These are phyloP conservation scores for Suillus subaureus DNA, from an alignment of 768 basidiomycete species.

Conservation along the genomic window DNA sequence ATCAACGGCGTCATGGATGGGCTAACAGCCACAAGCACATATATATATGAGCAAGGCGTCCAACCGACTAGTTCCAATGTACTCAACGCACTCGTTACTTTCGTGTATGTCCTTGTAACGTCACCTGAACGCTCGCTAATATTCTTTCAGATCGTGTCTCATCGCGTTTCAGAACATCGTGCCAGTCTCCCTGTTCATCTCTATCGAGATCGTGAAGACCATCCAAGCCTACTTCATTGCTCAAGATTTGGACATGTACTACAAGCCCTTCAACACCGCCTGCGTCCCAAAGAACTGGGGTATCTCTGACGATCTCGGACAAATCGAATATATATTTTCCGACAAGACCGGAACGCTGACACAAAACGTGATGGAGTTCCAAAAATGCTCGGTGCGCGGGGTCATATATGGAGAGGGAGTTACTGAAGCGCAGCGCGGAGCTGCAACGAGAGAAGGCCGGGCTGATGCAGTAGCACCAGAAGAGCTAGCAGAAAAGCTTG, in stretches of 20 bases:
- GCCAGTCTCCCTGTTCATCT: constrained; percentile 94
- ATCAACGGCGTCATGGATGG: constrained; percentile 74
- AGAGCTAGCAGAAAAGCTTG: constrained; percentile 70
- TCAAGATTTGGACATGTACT: constrained; percentile 97
- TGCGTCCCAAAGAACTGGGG: constrained; percentile 99
- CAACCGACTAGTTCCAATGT: constrained; percentile 61
- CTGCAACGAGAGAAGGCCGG: constrained; percentile 80
- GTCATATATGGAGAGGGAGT: constrained; percentile 90
- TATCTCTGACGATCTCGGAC: constrained; percentile 97
- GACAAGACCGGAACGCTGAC: constrained; percentile 98
- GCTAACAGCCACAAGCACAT: constrained; percentile 60
- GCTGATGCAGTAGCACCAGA: constrained; percentile 65
- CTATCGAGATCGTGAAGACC: constrained; percentile 97
- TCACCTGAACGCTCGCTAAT: constrained; percentile 13
- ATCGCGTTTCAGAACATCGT: constrained; percentile 98
- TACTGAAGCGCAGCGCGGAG: constrained; percentile 94
- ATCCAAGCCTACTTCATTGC: constrained; percentile 97
- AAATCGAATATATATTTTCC: constrained; percentile 94
- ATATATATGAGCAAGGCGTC: constrained; percentile 69
- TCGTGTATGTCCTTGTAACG: constrained; percentile 64
- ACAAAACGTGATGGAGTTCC: constrained; percentile 98
- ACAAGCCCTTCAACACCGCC: constrained; percentile 78
- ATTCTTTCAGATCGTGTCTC: constrained; percentile 70
- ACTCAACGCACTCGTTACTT: constrained; percentile 84
- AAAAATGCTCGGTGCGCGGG: constrained; percentile 89